Conservation (phyloP, 2,329 filamentous ascomycete species). For the Microsporum canis region DNA sequence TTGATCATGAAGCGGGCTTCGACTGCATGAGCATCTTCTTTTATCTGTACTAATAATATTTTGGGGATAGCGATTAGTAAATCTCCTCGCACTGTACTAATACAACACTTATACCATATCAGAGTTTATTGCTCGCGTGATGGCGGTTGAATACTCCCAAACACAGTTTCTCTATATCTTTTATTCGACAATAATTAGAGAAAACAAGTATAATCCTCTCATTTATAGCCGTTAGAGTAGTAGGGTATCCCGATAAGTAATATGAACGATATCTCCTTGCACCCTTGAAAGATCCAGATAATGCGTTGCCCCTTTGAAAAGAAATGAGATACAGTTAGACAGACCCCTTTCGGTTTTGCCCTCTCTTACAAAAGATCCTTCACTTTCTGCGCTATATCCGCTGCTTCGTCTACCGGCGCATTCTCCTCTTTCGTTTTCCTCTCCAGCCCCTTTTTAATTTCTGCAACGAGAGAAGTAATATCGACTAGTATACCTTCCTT, state of each 20-base stretch:
- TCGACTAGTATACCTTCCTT: conserved; percentile 75
- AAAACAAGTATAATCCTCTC: background rate
- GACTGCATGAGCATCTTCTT: background rate
- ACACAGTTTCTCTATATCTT: background rate
- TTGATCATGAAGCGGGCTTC: conserved; percentile 64
- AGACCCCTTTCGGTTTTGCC: background rate
- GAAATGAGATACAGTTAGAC: background rate
- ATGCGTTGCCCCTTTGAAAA: background rate
- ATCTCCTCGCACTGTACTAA: background rate
- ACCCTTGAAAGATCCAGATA: background rate
- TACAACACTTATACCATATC: background rate
- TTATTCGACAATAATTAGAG: background rate
- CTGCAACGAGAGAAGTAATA: conserved; percentile 29
- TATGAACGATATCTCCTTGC: background rate
- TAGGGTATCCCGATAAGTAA: background rate
- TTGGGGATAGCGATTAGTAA: background rate
- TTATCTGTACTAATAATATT: background rate
- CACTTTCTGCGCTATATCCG: conserved; percentile 5
- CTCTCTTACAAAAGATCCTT: conserved; percentile 1
- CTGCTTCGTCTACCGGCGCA: background rate
- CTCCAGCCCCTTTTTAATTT: conserved; percentile 14
- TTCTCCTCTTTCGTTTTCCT: background rate
- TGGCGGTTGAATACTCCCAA: background rate
- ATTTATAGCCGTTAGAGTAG: background rate
- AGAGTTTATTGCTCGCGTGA: background rate